Base-by-base conservation (phyloP, 148 eudicot genomes). In the Cornus florida region DNA sequence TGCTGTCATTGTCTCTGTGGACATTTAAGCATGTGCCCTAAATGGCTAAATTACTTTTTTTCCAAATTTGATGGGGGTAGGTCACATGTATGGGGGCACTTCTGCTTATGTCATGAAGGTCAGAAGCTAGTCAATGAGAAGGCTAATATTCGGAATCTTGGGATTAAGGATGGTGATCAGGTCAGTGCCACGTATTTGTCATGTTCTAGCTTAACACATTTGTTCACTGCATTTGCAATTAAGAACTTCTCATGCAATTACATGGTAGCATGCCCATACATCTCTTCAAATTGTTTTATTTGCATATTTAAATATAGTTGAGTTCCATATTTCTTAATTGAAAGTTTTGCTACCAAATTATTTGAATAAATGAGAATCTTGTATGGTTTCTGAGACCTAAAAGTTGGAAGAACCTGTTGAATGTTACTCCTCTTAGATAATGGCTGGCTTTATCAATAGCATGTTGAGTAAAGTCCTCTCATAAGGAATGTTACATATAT, bases 81-180 rank as follows among this genome's bases (percentile, higher is more conserved):
- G 90, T 78, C 87, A n/a, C 76, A 80, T 78, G 86, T 87, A 41
- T 87, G 90, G 90, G 83, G 86, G 14, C 82, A 87, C 80, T 87
- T 87, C 57, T 84, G 90, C 48, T 76, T 87, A 59, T 80, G 87
- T 75, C 81, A 80, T 50, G 81, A 82, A 75, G 90, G 73, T 60
- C 76, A 81, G 76, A 87, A 87, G 86, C 79, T 84, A 43, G 32
- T 82, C 50, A 56, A 71, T 56, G 90, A 87, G 73, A 80, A 75
- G 78, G 78, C 73, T 80, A 62, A 75, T 59, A 76, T 84, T 76
- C 57, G 59, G 65, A 77, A 72, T 70, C 69, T 67, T 11, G 84
- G 90, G 46, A 82, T 87, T 69, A 87, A 80, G 23, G 86, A 87
- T 75, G 87, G 90, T 68, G 87, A 84, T 80, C 83, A 87, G 87